Evolutionary conservation across 1,139 yeast species (phyloP).

Genomic region (Geotrichum siamense): DNA sequence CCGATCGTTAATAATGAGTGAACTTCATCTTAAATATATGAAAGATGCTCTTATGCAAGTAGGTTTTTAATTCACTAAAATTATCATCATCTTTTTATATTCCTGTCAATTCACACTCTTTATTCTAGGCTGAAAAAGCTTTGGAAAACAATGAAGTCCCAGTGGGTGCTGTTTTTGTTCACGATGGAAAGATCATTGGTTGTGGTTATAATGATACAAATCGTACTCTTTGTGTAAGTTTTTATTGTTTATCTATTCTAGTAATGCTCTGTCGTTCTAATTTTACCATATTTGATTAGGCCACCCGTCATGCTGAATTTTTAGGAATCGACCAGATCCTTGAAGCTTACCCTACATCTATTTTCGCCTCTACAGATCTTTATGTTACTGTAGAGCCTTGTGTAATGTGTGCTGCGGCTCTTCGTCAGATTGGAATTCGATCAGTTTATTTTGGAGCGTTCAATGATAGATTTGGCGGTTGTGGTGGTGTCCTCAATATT

Average conservation of each 20-base stretch:
- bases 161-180: slow-evolving; percentile 61
- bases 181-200: slow-evolving; percentile 48
- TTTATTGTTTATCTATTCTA: background rate
- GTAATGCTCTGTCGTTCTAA: too few species aligned
- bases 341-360: slow-evolving; percentile 26
- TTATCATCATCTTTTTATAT: background rate
- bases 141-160: slow-evolving; percentile 59
- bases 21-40: slow-evolving; percentile 40
- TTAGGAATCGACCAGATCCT: slow-evolving; percentile 60
- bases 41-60: slow-evolving; percentile 40
- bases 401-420: slow-evolving; percentile 93
- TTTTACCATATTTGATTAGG: too few species aligned
- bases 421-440: slow-evolving; percentile 69
- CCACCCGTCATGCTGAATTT: slow-evolving; percentile 90
- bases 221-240: slow-evolving; percentile 50
- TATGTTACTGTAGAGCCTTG: slow-evolving; percentile 98
- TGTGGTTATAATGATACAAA: slow-evolving; percentile 89
- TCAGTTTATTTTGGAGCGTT: slow-evolving; percentile 85
- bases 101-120: background rate
- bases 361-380: slow-evolving; percentile 50
- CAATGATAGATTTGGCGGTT: slow-evolving; percentile 94
- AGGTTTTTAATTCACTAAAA: slow-evolving; percentile 6
- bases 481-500: slow-evolving; percentile 73
- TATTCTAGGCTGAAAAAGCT: slow-evolving; percentile 47
- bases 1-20: slow-evolving; percentile 9